Base-by-base conservation (phyloP, 2,329 filamentous ascomycete species). In the Nigrospora osmanthi region DNA sequence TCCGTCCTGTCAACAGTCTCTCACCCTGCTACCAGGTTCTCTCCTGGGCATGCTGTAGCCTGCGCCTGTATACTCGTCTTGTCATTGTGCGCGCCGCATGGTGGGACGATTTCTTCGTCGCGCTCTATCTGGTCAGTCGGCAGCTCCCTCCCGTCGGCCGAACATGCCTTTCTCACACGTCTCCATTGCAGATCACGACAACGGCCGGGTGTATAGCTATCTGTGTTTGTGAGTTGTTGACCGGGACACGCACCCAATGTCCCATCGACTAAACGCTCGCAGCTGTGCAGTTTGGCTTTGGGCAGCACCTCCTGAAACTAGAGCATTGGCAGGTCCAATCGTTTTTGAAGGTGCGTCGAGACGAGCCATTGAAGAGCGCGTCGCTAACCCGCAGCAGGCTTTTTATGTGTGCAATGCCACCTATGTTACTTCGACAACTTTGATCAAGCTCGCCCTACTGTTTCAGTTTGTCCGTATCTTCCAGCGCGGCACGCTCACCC, bases 401-500 rank as follows among this genome's bases (percentile, higher is more conserved):
- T 54, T 55, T 28, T 60, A 60, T 38, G 41, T 56, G n/a, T 42
- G 42, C 13, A 55, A 54, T 28, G 56, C 53, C 6, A 46, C 49
- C 6, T 58, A 58, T 46, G 50, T 47, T 11, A 49, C 51, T 9
- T 53, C 56, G 19, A 51, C 54, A 7, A 43, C 52, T 6, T 38
- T 59, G 5, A 55, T 60, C 40, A 60, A 60, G 44, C 45, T 60
- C 12, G 54, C 55, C 9, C 50, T 60, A 15, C 40, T 59, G 23
- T 52, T 58, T 34, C 57, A 60, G 42, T 60, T 54, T 32, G 45
- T 58, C 28, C 54, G 57, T 2, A 42, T 58, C 31, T 60, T 52
- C 40, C 47, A 54, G 16, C 47, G 19, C 12, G 43, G 50, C 1
- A 53, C 52, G 14, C 43, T 51, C n/a, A 12, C 48, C 15, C 47